Conservation (phyloP, 306 rosid species). For the Bauhinia variegata region DNA sequence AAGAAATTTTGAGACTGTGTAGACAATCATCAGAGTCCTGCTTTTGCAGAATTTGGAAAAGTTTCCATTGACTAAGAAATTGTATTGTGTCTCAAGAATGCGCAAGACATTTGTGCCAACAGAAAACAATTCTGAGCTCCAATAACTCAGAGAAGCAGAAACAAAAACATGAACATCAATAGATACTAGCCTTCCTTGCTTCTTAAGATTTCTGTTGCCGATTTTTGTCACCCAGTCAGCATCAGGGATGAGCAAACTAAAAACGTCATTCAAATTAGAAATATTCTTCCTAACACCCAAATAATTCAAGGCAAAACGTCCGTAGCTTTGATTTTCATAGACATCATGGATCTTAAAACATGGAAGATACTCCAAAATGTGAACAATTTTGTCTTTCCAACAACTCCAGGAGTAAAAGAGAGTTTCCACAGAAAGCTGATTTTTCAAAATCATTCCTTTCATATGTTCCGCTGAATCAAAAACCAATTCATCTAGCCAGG, state of each 20-base stretch:
- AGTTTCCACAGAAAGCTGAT: slow-evolving; percentile 47
- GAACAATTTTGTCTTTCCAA: slow-evolving; percentile 52
- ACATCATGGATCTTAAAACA: slow-evolving; percentile 36
- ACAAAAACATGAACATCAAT: slow-evolving; percentile 37
- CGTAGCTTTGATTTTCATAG: slow-evolving; percentile 21
- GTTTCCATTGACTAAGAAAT: slow-evolving; percentile 1
- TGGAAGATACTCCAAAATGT: slow-evolving; percentile 38
- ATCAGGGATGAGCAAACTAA: slow-evolving; percentile 45
- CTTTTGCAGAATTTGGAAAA: slow-evolving; percentile 16
- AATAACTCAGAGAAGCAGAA: slow-evolving; percentile 38
- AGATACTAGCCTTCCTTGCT: slow-evolving; percentile 38
- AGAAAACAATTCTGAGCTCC: slow-evolving; percentile 48
- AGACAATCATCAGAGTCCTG: slow-evolving; percentile 38
- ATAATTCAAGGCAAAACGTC: slow-evolving; percentile 47
- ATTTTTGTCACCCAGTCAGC: slow-evolving; percentile 53
- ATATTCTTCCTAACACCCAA: slow-evolving; percentile 50
- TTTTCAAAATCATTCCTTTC: slow-evolving; percentile 13
- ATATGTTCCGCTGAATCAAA: slow-evolving; percentile 33
- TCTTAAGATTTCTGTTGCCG: slow-evolving; percentile 18
- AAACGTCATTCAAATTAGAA: background rate
- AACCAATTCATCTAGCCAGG: slow-evolving; percentile 37
- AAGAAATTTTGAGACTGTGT: slow-evolving; percentile 46
- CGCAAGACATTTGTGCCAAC: slow-evolving; percentile 48
- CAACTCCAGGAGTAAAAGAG: slow-evolving; percentile 54
- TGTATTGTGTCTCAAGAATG: slow-evolving; percentile 38